Conservation (phyloP, 139 green algal genomes). For the Haematococcus lacustris region DNA sequence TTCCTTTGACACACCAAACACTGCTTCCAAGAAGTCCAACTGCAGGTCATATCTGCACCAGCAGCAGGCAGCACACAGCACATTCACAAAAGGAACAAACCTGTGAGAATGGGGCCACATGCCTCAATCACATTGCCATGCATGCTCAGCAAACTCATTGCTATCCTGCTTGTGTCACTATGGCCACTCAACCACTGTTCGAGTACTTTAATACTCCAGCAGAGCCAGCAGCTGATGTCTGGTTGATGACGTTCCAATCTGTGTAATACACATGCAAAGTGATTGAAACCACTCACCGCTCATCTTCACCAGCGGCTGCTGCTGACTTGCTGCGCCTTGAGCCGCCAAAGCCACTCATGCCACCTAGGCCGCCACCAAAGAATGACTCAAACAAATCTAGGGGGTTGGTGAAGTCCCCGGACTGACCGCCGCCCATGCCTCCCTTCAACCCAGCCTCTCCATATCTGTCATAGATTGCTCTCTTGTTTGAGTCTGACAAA, state of each 20-base stretch:
- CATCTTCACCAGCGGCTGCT: slow-evolving; percentile 82
- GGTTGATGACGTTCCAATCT: too few species aligned
- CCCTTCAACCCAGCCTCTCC: slow-evolving; percentile 93
- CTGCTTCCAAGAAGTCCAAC: slow-evolving; percentile 85
- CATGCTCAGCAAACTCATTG: too few species aligned
- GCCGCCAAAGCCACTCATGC: slow-evolving; percentile 45
- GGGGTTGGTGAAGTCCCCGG: slow-evolving; percentile 80
- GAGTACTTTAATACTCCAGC: too few species aligned
- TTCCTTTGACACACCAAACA: slow-evolving; percentile 91
- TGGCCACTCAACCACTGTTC: too few species aligned
- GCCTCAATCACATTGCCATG: too few species aligned
- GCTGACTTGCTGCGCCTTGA: too few species aligned
- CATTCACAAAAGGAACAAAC: not conserved
- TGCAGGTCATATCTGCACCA: slow-evolving; percentile 66
- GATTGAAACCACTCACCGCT: slow-evolving; percentile 49
- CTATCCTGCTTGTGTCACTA: too few species aligned
- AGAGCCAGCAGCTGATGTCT: too few species aligned
- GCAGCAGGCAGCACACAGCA: too few species aligned
- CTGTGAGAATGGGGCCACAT: too few species aligned
- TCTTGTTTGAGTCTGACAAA: slow-evolving; percentile 94
- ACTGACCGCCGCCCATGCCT: slow-evolving; percentile 47
- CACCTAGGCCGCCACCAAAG: slow-evolving; percentile 72
- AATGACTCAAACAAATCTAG: slow-evolving; percentile 99
- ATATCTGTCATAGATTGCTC: slow-evolving; percentile 91
- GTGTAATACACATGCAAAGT: too few species aligned